Conservation (phyloP, 805 yeast species). For the Sungouiella blattae region DNA sequence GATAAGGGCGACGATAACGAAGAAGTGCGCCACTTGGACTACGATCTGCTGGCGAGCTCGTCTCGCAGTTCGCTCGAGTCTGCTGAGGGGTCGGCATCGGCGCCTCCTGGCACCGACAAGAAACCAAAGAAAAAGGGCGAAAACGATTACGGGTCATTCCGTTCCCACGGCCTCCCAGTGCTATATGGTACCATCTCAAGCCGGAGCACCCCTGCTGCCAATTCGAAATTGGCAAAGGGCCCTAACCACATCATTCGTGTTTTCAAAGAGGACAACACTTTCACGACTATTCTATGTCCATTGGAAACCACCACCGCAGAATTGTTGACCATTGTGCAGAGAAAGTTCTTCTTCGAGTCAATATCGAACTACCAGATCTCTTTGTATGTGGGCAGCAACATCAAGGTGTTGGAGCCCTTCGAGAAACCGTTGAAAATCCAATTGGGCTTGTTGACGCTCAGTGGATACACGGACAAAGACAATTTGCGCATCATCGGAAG, state of each 20-base stretch:
- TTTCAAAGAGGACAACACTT: constrained; percentile 79
- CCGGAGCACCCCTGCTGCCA: not conserved
- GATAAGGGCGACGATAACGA: constrained; percentile 7
- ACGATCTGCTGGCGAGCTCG: constrained; percentile 1
- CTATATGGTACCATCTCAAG: constrained; percentile 26
- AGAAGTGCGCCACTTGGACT: constrained; percentile 3
- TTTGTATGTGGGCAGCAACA: constrained; percentile 69
- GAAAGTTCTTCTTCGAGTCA: constrained; percentile 70
- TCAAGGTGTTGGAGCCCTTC: constrained; percentile 65
- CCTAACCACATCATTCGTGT: constrained; percentile 60
- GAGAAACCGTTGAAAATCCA: constrained; percentile 80
- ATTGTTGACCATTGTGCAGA: constrained; percentile 63
- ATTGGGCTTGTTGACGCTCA: constrained; percentile 62
- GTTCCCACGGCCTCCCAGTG: too few relatives aligned
- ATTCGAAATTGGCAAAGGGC: constrained; percentile 15
- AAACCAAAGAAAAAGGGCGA: not conserved
- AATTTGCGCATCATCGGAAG: constrained; percentile 74
- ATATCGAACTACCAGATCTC: constrained; percentile 74
- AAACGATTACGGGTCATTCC: too few relatives aligned
- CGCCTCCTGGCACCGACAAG: too few relatives aligned
- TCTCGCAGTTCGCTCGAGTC: constrained; percentile 2
- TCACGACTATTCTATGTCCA: constrained; percentile 78
- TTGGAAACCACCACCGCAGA: constrained; percentile 76
- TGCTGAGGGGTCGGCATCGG: not conserved
- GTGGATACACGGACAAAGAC: constrained; percentile 80